Base-by-base conservation (phyloP, 306 rosid genomes). In the Quercus wislizeni region DNA sequence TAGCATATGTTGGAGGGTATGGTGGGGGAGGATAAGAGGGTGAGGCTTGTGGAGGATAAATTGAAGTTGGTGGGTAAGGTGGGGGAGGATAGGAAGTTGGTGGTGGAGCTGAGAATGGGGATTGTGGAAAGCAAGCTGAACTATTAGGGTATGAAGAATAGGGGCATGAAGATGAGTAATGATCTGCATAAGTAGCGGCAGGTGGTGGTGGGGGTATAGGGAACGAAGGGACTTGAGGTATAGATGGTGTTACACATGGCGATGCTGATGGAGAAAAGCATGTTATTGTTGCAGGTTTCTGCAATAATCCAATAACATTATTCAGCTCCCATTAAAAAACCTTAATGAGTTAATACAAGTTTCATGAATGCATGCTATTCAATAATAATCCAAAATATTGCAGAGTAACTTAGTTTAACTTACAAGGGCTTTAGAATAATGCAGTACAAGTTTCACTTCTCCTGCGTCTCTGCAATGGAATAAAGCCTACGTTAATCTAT, bases 251-350 rank as follows among this genome's bases (percentile, higher is more conserved):
- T 41, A 21, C 79, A 57, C 85, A 89, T 5, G 91, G 88, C 2
- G 91, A 89, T 23, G 89, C 96, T 3, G 92, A 87, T 1, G 90
- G 88, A 70, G 84, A 70, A 65, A 78, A 83, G 79, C 68, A 74
- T 74, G 43, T 38, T 38, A 10, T 38, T 38, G 88, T 52, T 10
- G 58, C 30, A 5, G 75, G 81, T 77, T 79, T 83, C 91, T 86
- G 88, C 78, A 83, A 75, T 46, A 57, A 70, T 55, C 33, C 68
- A 58, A 77, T 64, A 18, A 54, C 63, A 11, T 21, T 73, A 41
- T 55, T 74, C 49, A 82, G 75, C 49, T 15, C 3, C n/a, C 12
- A 38, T 38, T 25, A 17, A 33, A 38, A 31, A 31, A 8, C 46
- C 71, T 30, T 65, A 1, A 65, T 17, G 14, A 38, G 54, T 51